These are phyloP conservation scores for Plasmopara halstedii DNA, from an alignment of 352 stramenopile species.

Conservation along the genomic window DNA sequence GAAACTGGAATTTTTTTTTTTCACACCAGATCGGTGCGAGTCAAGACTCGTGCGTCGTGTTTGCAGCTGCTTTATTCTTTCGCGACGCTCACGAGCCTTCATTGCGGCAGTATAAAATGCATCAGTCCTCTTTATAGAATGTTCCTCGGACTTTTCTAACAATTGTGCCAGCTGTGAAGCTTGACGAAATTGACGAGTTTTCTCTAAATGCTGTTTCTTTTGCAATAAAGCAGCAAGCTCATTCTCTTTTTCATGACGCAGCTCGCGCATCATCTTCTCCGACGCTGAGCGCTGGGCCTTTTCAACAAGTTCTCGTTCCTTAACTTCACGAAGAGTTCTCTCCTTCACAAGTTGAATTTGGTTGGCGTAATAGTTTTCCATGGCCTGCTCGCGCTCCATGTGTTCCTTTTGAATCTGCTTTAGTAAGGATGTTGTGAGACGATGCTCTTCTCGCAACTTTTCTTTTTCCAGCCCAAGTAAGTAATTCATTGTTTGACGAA, in stretches of 20 bases:
- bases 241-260: slow-evolving; percentile 48
- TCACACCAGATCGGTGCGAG: slow-evolving; percentile 4
- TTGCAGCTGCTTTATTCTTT: slow-evolving; percentile 4
- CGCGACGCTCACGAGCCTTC: slow-evolving; percentile 38
- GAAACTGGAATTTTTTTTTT: too few relatives aligned
- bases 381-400: slow-evolving; percentile 38
- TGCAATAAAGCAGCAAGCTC: slow-evolving; percentile 43
- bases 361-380: slow-evolving; percentile 66
- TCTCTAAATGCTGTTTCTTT: slow-evolving; percentile 51
- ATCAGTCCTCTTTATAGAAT: slow-evolving; percentile 27
- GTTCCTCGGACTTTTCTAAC: slow-evolving; percentile 32
- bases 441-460: slow-evolving; percentile 57
- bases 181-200: slow-evolving; percentile 51
- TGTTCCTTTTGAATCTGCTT: slow-evolving; percentile 60
- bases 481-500: slow-evolving; percentile 59
- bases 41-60: slow-evolving; percentile 10
- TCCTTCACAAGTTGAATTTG: slow-evolving; percentile 66
- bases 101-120: slow-evolving; percentile 65
- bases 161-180: slow-evolving; percentile 30
- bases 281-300: slow-evolving; percentile 60
- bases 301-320: slow-evolving; percentile 56
- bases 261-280: slow-evolving; percentile 59
- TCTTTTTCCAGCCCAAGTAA: slow-evolving; percentile 58
- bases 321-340: slow-evolving; percentile 43
- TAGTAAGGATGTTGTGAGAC: slow-evolving; percentile 34